Base-by-base conservation (phyloP, 1,284 basidiomycete species). In the Calocybe gambosa region DNA sequence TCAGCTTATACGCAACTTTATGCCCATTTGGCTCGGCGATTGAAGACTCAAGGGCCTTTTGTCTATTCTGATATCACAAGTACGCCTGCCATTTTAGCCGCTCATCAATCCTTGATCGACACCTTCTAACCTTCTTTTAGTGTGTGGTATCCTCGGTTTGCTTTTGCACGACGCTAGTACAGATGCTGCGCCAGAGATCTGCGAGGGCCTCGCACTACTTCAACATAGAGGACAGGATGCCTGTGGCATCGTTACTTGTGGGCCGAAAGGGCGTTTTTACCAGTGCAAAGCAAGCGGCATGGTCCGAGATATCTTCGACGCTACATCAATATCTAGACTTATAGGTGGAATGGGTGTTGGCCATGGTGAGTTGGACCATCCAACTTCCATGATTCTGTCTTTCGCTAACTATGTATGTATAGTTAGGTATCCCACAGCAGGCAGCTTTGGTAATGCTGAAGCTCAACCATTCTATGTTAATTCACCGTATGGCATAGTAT, bases 271-370 rank as follows among this genome's bases (percentile, higher is more conserved):
- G 39, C 84, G 94, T 39, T 91, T 99, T 67, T 95, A 89, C 67
- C 96, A 99, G 66, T 93, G 90, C 77, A 99, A 99, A 70, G 92
- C 93, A n/a, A 99, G 99, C 65, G 96, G 96, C 36, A 99, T 99
- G 96, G 95, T 99, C 58, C 81, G 95, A 48, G 96, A 99, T 65
- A 89, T 99, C 51, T 95, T 99, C 66, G 93, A 97, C 66, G 74
- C 79, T 42, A 78, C 78, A 59, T 78, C 88, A 18, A 71, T 98
- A 46, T 77, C 81, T 38, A 84, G 81, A 53, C 70, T 99, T 52
- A 77, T 86, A 55, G 96, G 96, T 18, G 85, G 85, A 50, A 99
- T 99, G 96, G 96, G 96, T 51, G 82, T 99, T 49, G 96, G 96
- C 1, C 96, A 99, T 67, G 94, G 93, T 95, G 57, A 60, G 79